A percentile compares a stretch with the other conserved stretches of the same genome.
These are phyloP conservation scores for Penstemon barbatus DNA, from an alignment of 257 asterid species.

Conservation along the genomic window DNA sequence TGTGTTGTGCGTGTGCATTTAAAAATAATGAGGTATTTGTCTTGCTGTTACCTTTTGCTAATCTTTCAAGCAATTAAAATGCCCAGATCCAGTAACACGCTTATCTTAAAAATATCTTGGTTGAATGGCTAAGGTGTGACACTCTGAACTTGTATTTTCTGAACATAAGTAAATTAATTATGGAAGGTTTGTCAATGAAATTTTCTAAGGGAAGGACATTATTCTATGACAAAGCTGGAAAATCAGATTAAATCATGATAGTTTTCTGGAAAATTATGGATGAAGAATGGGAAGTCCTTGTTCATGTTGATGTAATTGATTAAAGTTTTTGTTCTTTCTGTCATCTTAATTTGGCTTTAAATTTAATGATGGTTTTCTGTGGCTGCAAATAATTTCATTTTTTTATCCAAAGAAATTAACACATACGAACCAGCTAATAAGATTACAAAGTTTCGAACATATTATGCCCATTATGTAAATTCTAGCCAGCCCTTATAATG, in stretches of 20 bases:
- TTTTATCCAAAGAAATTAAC: neutral
- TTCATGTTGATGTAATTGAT: neutral
- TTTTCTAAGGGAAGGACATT: neutral
- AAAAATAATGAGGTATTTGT: neutral
- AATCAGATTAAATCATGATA: constrained; percentile 10
- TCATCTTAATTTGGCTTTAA: constrained; percentile 14
- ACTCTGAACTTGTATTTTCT: neutral
- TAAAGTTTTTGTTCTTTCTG: neutral
- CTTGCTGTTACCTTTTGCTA: constrained; percentile 13
- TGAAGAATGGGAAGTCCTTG: constrained; percentile 1
- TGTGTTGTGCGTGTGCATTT: neutral
- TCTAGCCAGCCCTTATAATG: neutral
- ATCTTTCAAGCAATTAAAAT: neutral
- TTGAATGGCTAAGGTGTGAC: constrained; percentile 7
- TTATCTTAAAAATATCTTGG: neutral
- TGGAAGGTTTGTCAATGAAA: neutral
- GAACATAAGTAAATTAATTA: no score
- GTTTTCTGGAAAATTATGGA: neutral
- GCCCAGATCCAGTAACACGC: neutral
- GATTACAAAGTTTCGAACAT: neutral
- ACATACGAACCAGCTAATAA: constrained; percentile 7
- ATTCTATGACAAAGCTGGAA: constrained; percentile 1
- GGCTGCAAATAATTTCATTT: constrained; percentile 13
- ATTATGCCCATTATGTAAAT: constrained; percentile 2
- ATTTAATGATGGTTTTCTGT: constrained; percentile 11